Base-by-base conservation (phyloP, 768 basidiomycete species). In the Suillus spraguei region DNA sequence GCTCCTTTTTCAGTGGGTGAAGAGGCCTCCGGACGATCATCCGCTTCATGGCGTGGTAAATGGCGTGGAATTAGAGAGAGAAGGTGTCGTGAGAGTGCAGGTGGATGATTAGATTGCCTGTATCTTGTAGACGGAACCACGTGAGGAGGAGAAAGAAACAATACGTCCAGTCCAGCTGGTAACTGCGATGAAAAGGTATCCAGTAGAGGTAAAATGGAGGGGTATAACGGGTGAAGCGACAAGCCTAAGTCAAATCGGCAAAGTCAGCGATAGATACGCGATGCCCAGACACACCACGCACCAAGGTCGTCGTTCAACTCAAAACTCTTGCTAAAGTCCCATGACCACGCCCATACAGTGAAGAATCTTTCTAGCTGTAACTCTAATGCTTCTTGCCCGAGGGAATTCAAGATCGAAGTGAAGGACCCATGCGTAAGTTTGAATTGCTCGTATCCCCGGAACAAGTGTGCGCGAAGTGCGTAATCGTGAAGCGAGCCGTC, bases 291-390 rank as follows among this genome's bases (percentile, higher is more conserved):
- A 49, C 41, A 41, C 38, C 46, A 70, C 81, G 60, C 71, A 87
- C 87, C 87, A 39, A 90, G 79, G 67, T 85, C 82, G 54, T 80
- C 71, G 47, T 78, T 80, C 66, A 93, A 86, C 32, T 83, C 80
- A 36, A 80, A 70, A 33, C 81, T 80, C 41, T 83, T 82, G 67
- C 90, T 87, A 53, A 91, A 66, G 66, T 92, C 85, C 92, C 91
- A 94, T 28, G 85, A 85, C 93, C 93, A 95, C 6, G 91, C 91
- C 93, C 94, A 95, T 5, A 91, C 81, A 28, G 90, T 92, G 72
- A 92, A 95, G 74, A 94, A 95, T 49, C 90, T 80, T 70, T 95
- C 93, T 20, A 95, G 73, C 66, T 91, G 90, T 16, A 90, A 71
- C 67, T 92, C 91, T 39, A 95, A 75, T 5, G 85, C 89, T 71